phyloP scores from a whole-genome alignment of 768 basidiomycete species.

The Suillus subluteus region DNA sequence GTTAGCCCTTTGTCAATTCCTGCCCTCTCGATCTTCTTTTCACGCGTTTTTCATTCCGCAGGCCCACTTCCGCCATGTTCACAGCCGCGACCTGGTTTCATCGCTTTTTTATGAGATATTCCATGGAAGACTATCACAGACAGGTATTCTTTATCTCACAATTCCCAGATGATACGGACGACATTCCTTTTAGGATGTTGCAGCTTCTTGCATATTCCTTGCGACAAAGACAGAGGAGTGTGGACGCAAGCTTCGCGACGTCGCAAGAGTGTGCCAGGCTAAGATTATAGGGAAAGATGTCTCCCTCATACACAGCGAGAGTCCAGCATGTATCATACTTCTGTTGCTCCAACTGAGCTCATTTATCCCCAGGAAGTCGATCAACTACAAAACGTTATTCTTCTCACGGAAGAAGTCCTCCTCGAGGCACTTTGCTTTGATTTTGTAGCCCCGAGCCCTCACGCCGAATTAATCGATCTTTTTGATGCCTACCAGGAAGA shows the following conservation, averaged over 20 bases:
- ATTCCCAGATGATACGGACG: constrained; percentile 12
- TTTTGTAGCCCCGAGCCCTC: constrained; percentile 77
- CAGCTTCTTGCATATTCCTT: constrained; percentile 84
- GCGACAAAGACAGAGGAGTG: constrained; percentile 94
- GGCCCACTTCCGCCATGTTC: constrained; percentile 80
- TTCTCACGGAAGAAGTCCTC: constrained; percentile 76
- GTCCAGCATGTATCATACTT: constrained; percentile 51
- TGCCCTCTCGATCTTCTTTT: constrained; percentile 18
- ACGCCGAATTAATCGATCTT: constrained; percentile 73
- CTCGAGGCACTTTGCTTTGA: constrained; percentile 88
- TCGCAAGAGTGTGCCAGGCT: constrained; percentile 73
- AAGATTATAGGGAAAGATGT: constrained; percentile 65
- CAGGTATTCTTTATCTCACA: constrained; percentile 36
- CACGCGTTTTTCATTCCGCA: constrained; percentile 34
- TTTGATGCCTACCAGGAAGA: constrained; percentile 60
- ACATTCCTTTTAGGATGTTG: constrained; percentile 61
- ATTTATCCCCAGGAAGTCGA: constrained; percentile 66
- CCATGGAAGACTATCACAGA: constrained; percentile 86
- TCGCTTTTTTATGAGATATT: constrained; percentile 87
- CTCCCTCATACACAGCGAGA: constrained; percentile 59
- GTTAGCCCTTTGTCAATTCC: constrained; percentile 48
- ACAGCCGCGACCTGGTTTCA: constrained; percentile 92
- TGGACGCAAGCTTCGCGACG: constrained; percentile 83
- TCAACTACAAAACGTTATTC: constrained; percentile 66
- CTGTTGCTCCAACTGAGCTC: constrained; percentile 8